phyloP scores from a whole-genome alignment of 805 yeast genomes.

The Nakazawaea anatomiae region DNA sequence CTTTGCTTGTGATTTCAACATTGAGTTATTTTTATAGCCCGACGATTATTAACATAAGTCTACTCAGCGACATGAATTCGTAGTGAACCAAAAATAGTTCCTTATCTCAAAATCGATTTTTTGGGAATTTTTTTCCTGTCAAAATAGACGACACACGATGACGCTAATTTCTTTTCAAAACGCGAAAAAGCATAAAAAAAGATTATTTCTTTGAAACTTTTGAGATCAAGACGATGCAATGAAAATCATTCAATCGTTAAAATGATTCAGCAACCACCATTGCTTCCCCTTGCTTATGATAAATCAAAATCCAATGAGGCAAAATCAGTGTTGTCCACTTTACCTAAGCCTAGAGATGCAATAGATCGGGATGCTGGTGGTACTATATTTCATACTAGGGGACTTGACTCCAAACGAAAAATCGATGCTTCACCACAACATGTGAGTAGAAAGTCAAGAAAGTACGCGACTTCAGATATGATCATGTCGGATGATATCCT shows the following conservation, averaged over 20 bases:
- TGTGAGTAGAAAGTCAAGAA: background rate
- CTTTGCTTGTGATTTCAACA: too few species aligned
- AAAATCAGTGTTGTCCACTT: slow-evolving; percentile 27
- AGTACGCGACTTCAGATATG: slow-evolving; percentile 11
- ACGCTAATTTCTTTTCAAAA: too few species aligned
- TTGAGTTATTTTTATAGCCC: too few species aligned
- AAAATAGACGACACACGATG: too few species aligned
- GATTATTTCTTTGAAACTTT: too few species aligned
- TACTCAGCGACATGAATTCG: too few species aligned
- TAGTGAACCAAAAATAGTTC: too few species aligned
- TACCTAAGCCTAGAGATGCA: slow-evolving; percentile 32
- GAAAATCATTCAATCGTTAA: background rate
- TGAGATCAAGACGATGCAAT: background rate
- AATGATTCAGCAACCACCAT: slow-evolving; percentile 13
- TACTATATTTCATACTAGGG: slow-evolving; percentile 34
- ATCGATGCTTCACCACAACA: slow-evolving; percentile 11
- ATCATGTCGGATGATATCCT: slow-evolving; percentile 9
- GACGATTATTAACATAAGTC: too few species aligned
- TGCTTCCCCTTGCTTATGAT: slow-evolving; percentile 47
- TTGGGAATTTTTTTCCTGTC: too few species aligned
- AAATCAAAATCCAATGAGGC: slow-evolving; percentile 27
- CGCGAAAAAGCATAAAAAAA: too few species aligned
- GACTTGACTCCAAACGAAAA: slow-evolving; percentile 30
- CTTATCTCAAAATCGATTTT: too few species aligned
- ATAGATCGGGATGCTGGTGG: slow-evolving; percentile 40